Conservation (phyloP, 441 rosid genomes). For the Daphne laureola region DNA sequence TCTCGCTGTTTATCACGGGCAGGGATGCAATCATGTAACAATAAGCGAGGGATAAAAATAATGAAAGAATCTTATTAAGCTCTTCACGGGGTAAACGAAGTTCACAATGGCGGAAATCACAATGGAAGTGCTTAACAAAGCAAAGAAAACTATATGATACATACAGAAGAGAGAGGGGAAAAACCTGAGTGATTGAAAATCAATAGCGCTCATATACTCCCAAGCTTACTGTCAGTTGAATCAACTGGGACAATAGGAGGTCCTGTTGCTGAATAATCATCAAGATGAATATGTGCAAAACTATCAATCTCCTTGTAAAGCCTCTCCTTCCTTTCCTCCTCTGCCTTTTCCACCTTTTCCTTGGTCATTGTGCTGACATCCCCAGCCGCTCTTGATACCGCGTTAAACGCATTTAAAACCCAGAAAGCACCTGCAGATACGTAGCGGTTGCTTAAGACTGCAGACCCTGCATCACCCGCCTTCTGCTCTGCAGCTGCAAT, state of each 20-base stretch:
- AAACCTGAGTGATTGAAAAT: constrained; percentile 1
- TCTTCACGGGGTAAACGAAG: background rate
- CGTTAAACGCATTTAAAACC: constrained; percentile 48
- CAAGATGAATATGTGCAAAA: constrained; percentile 17
- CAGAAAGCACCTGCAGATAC: constrained; percentile 54
- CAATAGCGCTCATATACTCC: constrained; percentile 14
- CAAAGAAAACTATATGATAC: background rate
- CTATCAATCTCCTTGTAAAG: constrained; percentile 18
- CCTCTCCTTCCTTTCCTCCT: constrained; percentile 32
- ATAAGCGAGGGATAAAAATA: no score
- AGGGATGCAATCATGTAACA: no score
- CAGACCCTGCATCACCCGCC: constrained; percentile 42
- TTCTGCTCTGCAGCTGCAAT: constrained; percentile 47
- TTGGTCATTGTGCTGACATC: constrained; percentile 34
- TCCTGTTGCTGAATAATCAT: constrained; percentile 21
- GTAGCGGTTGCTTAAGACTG: constrained; percentile 45
- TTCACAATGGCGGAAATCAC: no score
- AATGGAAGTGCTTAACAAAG: background rate
- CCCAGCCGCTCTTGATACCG: constrained; percentile 41
- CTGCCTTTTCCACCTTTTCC: constrained; percentile 42
- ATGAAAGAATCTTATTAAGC: background rate
- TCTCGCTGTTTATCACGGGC: no score
- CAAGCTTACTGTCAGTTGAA: constrained; percentile 26
- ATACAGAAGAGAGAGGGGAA: background rate
- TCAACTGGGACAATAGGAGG: constrained; percentile 33